Evolutionary conservation across 2,329 filamentous ascomycete species (phyloP).

Genomic region (Fusarium sp.): DNA sequence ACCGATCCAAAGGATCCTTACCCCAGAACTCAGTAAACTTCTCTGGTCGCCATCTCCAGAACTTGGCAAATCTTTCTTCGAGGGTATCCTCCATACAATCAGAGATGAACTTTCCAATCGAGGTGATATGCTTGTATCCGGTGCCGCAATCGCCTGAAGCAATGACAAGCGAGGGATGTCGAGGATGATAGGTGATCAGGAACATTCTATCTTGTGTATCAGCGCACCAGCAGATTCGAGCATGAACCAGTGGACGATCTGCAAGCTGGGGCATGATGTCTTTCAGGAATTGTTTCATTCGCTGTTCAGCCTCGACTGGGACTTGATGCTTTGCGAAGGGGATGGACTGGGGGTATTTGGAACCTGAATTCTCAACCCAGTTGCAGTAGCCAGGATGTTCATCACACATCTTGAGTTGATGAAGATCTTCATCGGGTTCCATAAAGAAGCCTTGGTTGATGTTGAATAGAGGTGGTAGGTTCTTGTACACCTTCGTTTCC

Average conservation of each 20-base stretch:
- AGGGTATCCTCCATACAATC: constrained; percentile 19
- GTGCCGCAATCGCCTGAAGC: constrained; percentile 27
- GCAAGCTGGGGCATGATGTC: constrained; percentile 24
- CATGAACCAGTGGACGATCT: constrained; percentile 21
- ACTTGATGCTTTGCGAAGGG: constrained; percentile 30
- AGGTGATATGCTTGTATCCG: constrained; percentile 26
- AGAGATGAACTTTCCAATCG: constrained; percentile 13
- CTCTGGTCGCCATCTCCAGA: constrained; percentile 28
- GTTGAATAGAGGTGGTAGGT: constrained; percentile 27
- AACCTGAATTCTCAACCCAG: constrained; percentile 4
- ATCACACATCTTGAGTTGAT: constrained; percentile 31
- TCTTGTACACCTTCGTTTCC: constrained; percentile 11
- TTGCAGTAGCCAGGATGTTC: constrained; percentile 32
- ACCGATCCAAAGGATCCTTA: constrained; percentile 13
- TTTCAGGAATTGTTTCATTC: not conserved
- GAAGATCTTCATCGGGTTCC: constrained; percentile 27
- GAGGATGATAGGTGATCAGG: constrained; percentile 28
- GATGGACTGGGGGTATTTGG: not conserved
- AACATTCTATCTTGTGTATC: constrained; percentile 25
- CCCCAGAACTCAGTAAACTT: constrained; percentile 20
- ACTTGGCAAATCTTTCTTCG: constrained; percentile 10
- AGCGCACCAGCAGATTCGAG: constrained; percentile 31
- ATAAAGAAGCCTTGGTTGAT: constrained; percentile 33
- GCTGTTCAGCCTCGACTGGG: constrained; percentile 14
- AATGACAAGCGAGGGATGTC: constrained; percentile 12